Evolutionary conservation across 768 basidiomycete species (phyloP).

Genomic region (Calvatia gigantea): DNA sequence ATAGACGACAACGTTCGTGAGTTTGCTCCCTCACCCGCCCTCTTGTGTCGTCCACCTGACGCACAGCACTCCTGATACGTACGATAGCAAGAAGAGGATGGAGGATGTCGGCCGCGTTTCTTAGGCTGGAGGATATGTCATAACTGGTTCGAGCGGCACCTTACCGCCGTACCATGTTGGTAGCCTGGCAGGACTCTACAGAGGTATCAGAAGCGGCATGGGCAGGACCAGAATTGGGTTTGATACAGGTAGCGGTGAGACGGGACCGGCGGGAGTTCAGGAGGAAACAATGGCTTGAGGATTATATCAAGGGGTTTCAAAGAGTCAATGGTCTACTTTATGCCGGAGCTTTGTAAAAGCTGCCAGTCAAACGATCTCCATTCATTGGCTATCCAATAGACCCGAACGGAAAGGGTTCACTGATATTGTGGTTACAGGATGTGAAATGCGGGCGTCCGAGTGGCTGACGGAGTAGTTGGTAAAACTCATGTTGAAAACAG

Average conservation of each 20-base stretch:
- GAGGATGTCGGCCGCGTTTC: constrained; percentile 64
- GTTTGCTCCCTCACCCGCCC: constrained; percentile 48
- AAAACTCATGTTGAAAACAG: constrained; percentile 10
- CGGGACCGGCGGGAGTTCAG: constrained; percentile 59
- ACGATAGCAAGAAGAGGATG: constrained; percentile 56
- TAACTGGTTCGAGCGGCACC: constrained; percentile 22
- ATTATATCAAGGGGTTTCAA: constrained; percentile 51
- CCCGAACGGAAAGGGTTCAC: not conserved
- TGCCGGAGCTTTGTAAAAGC: constrained; percentile 58
- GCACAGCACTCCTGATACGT: constrained; percentile 40
- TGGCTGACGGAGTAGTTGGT: constrained; percentile 6
- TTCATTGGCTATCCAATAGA: not conserved
- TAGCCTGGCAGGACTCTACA: constrained; percentile 34
- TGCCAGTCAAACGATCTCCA: constrained; percentile 51
- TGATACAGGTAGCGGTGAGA: constrained; percentile 60
- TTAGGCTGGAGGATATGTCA: constrained; percentile 43
- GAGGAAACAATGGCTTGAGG: constrained; percentile 44
- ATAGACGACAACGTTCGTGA: constrained; percentile 67
- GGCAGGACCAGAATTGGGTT: constrained; percentile 30
- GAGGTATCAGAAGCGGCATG: constrained; percentile 36
- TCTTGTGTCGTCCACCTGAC: constrained; percentile 51
- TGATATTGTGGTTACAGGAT: not conserved
- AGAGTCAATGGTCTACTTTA: constrained; percentile 43
- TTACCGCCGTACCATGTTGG: constrained; percentile 29
- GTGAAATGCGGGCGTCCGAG: not conserved